Conservation (phyloP, 495 filamentous ascomycete genomes). For the Talaromyces borbonicus region DNA sequence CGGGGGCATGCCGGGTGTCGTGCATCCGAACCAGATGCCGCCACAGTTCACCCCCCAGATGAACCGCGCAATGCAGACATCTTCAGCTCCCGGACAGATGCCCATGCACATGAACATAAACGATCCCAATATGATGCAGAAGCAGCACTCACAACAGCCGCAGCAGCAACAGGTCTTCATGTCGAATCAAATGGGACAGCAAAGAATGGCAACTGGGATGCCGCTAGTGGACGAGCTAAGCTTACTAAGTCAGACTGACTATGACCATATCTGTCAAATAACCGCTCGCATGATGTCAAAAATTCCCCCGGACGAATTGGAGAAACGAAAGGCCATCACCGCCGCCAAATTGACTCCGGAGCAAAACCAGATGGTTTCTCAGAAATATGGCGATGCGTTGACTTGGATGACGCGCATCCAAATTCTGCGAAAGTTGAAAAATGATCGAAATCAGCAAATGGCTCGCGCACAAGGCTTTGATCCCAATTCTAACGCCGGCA, state of each 20-base stretch:
- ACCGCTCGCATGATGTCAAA: constrained; percentile 31
- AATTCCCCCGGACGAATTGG: constrained; percentile 32
- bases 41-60: constrained; percentile 42
- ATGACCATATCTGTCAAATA: constrained; percentile 32
- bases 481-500: constrained; percentile 23
- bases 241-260: constrained; percentile 29
- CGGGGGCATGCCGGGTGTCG: constrained; percentile 17
- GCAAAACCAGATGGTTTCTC: constrained; percentile 28
- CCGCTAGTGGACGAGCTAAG: constrained; percentile 27
- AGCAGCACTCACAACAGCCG: constrained; percentile 30
- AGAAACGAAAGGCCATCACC: constrained; percentile 33
- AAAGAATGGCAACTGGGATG: constrained; percentile 20
- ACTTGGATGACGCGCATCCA: constrained; percentile 41
- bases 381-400: constrained; percentile 35
- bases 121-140: constrained; percentile 27
- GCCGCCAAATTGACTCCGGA: constrained; percentile 33
- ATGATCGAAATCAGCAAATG: constrained; percentile 19
- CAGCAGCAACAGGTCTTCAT: constrained; percentile 23
- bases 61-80: constrained; percentile 43
- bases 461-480: constrained; percentile 22
- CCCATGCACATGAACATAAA: constrained; percentile 38
- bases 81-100: constrained; percentile 36
- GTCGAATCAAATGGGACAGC: constrained; percentile 21
- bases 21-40: constrained; percentile 30
- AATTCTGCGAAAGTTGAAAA: constrained; percentile 25